Percentiles rank a stretch among this genome's conserved stretches.
phyloP scores from a whole-genome alignment of 352 stramenopile genomes.

The Globisporangium cederbergense region DNA sequence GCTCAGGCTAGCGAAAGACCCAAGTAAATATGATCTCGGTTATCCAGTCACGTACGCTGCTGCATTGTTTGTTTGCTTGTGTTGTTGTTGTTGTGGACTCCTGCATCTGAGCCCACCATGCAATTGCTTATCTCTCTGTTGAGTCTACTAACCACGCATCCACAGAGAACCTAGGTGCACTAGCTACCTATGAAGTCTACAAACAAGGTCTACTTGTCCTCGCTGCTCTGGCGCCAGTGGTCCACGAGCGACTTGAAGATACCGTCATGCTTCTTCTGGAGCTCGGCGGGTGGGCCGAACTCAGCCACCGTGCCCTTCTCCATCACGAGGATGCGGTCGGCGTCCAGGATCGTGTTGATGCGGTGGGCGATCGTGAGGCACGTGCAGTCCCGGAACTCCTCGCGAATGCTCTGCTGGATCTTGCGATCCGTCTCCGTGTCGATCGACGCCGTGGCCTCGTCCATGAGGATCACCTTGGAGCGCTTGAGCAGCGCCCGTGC shows the following conservation, averaged over 20 bases:
- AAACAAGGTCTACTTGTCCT: constrained; percentile 17
- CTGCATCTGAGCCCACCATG: not conserved
- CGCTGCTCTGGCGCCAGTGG: constrained; percentile 51
- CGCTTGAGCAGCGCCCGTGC: constrained; percentile 91
- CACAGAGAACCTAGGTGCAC: not conserved
- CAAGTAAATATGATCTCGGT: not conserved
- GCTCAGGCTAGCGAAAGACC: not conserved
- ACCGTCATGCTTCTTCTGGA: constrained; percentile 67
- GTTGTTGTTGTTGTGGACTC: not conserved
- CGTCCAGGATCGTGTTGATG: constrained; percentile 97
- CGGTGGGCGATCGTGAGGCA: constrained; percentile 96
- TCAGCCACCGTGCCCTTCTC: constrained; percentile 92
- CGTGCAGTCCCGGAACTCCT: constrained; percentile 93
- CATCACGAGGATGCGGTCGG: constrained; percentile 96
- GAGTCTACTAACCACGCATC: not conserved
- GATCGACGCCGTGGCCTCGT: constrained; percentile 95
- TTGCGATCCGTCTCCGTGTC: constrained; percentile 87
- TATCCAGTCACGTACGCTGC: not conserved
- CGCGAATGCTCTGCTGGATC: constrained; percentile 88
- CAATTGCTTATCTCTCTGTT: not conserved
- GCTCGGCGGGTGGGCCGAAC: constrained; percentile 73
- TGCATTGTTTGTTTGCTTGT: not conserved
- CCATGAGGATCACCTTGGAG: constrained; percentile 94
- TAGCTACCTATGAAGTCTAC: not conserved
- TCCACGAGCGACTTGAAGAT: constrained; percentile 72